phyloP scores from a whole-genome alignment of 345 rosid genomes.

The Gossypium arboreum region DNA sequence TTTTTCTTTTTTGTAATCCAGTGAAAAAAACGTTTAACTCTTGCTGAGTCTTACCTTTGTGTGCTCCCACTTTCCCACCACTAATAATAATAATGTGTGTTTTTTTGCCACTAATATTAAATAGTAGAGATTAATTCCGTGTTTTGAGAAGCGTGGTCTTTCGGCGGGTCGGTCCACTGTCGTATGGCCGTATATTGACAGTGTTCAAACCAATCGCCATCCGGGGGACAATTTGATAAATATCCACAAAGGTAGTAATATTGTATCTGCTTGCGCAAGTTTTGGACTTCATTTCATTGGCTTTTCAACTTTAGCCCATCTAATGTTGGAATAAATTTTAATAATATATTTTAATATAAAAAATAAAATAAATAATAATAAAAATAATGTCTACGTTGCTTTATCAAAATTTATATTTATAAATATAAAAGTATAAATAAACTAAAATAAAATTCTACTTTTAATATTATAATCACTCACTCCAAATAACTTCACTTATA shows the following conservation, averaged over 20 bases:
- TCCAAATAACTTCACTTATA: too few species aligned
- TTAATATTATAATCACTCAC: too few species aligned
- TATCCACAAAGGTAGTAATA: neutral
- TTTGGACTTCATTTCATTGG: neutral
- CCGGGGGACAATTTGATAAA: too few species aligned
- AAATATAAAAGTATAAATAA: too few species aligned
- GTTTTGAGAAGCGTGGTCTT: slow-evolving; percentile 31
- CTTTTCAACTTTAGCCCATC: neutral
- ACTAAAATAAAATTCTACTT: accelerated
- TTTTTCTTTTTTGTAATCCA: too few species aligned
- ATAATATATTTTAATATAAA: neutral
- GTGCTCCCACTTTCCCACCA: slow-evolving; percentile 15
- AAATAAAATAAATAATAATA: too few species aligned
- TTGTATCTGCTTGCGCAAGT: neutral
- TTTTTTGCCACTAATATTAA: neutral
- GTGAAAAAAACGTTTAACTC: too few species aligned
- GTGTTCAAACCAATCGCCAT: neutral
- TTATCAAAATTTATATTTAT: too few species aligned
- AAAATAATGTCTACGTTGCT: too few species aligned
- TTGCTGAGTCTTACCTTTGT: neutral
- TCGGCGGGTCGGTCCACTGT: slow-evolving; percentile 10
- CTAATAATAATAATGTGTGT: neutral
- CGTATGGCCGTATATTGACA: neutral
- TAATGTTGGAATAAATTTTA: too few species aligned
- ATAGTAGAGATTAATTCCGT: slow-evolving; percentile 12